Evolutionary conservation across 176 grass and related monocot species (phyloP).

Genomic region (Pharus latifolius): DNA sequence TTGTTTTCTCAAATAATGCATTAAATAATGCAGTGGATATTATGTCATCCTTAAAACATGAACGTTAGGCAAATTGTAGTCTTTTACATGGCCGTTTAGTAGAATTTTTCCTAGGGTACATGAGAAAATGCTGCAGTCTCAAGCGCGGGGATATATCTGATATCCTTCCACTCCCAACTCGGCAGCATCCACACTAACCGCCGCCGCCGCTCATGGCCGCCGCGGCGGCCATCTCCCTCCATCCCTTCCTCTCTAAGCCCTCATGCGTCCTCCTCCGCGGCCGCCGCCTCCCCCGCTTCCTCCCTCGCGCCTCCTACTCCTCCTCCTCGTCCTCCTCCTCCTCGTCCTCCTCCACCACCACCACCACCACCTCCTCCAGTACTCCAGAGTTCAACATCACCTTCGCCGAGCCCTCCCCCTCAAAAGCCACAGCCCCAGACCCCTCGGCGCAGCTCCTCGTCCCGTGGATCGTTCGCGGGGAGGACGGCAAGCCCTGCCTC

Average conservation of each 20-base stretch:
- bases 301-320: conserved; percentile 37
- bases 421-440: conserved; percentile 20
- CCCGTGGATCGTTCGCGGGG: conserved; percentile 56
- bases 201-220: conserved; percentile 15
- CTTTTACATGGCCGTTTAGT: not conserved
- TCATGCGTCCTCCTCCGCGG: conserved; percentile 11
- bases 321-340: conserved; percentile 6
- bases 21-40: no score
- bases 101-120: not conserved
- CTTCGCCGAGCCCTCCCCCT: conserved; percentile 31
- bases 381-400: conserved; percentile 57
- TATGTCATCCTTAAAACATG: no score
- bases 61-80: no score
- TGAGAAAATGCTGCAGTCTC: not conserved
- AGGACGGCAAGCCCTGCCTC: conserved; percentile 44
- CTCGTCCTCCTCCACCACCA: conserved; percentile 23
- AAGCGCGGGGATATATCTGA: conserved; percentile 31
- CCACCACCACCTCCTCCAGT: conserved; percentile 6
- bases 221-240: conserved; percentile 22
- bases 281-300: conserved; percentile 23
- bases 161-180: not conserved
- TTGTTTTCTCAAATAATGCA: no score
- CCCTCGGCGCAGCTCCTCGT: conserved; percentile 31
- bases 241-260: conserved; percentile 17
- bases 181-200: no score